These are phyloP conservation scores for Amauroascus niger DNA, from an alignment of 2,329 filamentous ascomycete genomes.

Conservation along the genomic window DNA sequence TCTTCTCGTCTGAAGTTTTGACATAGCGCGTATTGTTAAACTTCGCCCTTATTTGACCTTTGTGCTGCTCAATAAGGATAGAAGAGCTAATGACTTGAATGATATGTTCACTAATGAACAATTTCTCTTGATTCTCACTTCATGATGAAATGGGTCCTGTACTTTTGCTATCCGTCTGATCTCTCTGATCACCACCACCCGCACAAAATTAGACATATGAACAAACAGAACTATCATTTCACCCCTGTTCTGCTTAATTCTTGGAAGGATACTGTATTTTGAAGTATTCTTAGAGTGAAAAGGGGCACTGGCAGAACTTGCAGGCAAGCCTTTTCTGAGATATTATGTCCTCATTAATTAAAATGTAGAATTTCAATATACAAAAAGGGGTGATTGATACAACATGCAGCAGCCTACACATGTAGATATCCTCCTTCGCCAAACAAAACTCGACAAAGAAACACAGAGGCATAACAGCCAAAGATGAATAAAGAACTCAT, in stretches of 20 bases:
- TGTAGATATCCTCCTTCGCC: neutral
- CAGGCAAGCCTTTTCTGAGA: too few species aligned
- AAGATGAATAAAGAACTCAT: neutral
- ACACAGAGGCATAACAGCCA: neutral
- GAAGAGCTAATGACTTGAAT: constrained; percentile 6
- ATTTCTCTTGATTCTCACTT: neutral
- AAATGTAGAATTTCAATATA: too few species aligned
- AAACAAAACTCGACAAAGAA: neutral
- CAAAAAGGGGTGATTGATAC: too few species aligned
- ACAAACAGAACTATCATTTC: neutral
- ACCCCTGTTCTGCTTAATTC: neutral
- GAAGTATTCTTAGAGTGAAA: too few species aligned
- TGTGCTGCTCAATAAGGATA: constrained; percentile 1
- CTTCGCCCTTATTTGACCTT: neutral
- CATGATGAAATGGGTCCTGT: neutral
- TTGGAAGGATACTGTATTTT: neutral
- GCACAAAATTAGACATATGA: neutral
- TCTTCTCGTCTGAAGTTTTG: neutral
- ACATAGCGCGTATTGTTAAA: neutral
- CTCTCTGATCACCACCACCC: neutral
- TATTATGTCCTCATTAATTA: neutral
- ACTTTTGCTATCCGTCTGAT: neutral
- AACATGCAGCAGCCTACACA: neutral
- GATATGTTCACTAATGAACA: neutral
- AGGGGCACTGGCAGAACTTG: too few species aligned